phyloP scores from a whole-genome alignment of 805 yeast species.

The Helenozyma baotianmanensis region DNA sequence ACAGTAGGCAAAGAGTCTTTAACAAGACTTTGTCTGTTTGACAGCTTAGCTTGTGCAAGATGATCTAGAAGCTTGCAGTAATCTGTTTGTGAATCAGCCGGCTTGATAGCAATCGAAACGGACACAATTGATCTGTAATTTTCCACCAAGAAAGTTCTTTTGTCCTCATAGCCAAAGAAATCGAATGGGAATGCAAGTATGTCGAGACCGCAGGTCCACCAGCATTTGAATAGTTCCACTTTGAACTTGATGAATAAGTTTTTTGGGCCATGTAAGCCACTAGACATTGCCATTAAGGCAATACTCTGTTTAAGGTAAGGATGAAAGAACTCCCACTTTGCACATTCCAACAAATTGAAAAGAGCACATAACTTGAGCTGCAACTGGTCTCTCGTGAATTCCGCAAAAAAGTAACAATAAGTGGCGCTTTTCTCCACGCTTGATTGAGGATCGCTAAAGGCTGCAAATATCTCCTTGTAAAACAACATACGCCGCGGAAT shows the following conservation, averaged over 20 bases:
- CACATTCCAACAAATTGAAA: constrained; percentile 40
- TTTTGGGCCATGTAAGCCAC: constrained; percentile 9
- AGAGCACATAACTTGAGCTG: constrained; percentile 29
- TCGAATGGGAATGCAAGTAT: constrained; percentile 37
- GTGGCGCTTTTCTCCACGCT: constrained; percentile 36
- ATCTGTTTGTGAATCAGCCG: not conserved
- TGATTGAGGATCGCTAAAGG: constrained; percentile 32
- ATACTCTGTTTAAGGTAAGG: constrained; percentile 28
- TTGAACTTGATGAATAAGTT: constrained; percentile 27
- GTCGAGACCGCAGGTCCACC: constrained; percentile 34
- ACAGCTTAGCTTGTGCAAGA: constrained; percentile 12
- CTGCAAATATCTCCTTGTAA: constrained; percentile 25
- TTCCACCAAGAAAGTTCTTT: constrained; percentile 25
- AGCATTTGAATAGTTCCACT: constrained; percentile 36
- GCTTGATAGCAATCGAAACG: constrained; percentile 22
- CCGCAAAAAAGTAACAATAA: constrained; percentile 32
- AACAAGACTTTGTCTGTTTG: constrained; percentile 17
- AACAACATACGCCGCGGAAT: constrained; percentile 16
- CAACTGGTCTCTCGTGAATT: constrained; percentile 26
- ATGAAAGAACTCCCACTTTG: constrained; percentile 25
- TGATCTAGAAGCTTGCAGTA: constrained; percentile 3
- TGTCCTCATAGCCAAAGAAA: constrained; percentile 33
- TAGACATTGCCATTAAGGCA: constrained; percentile 15
- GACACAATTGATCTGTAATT: constrained; percentile 39
- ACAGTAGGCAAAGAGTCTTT: constrained; percentile 32